phyloP scores from a whole-genome alignment of 1,284 basidiomycete genomes.

The Mrakiaceae sp. region DNA sequence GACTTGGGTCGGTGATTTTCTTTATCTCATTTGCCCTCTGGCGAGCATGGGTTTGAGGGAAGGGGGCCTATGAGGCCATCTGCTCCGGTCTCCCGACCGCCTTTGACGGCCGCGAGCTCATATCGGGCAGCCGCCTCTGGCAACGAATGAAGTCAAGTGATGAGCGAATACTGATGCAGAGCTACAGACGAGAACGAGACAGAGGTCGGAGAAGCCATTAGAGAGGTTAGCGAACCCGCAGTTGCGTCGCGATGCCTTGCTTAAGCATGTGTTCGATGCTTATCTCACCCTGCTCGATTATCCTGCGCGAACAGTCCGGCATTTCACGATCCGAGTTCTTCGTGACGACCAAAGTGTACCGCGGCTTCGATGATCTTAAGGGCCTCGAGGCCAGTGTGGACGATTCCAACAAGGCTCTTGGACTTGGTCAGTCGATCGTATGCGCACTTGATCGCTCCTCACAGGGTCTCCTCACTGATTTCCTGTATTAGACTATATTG shows the following conservation, averaged over 20 bases:
- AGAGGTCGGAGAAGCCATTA: constrained; percentile 17
- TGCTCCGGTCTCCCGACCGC: too few species aligned
- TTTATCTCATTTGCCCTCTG: neutral
- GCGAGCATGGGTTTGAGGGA: too few species aligned
- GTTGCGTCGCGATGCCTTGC: neutral
- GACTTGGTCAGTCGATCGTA: constrained; percentile 3
- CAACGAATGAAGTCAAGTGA: neutral
- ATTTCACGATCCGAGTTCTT: constrained; percentile 15
- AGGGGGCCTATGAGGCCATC: too few species aligned
- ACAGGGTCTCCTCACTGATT: neutral
- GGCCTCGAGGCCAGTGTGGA: constrained; percentile 19
- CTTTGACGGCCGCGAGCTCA: too few species aligned
- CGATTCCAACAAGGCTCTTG: constrained; percentile 17
- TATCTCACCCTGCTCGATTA: too few species aligned
- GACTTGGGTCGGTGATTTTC: neutral
- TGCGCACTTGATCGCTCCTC: neutral
- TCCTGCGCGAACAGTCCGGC: constrained; percentile 8
- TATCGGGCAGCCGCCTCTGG: neutral
- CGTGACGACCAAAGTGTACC: constrained; percentile 21
- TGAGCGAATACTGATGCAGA: neutral
- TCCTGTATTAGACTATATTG: constrained; percentile 21
- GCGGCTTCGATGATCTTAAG: constrained; percentile 18
- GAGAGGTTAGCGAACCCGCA: constrained; percentile 7
- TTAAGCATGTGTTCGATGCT: too few species aligned
- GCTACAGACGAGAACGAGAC: constrained; percentile 18